A percentile compares a stretch with the other conserved stretches of the same genome.
phyloP scores from a whole-genome alignment of 495 filamentous ascomycete genomes.

The Polyplosphaeria fusca region DNA sequence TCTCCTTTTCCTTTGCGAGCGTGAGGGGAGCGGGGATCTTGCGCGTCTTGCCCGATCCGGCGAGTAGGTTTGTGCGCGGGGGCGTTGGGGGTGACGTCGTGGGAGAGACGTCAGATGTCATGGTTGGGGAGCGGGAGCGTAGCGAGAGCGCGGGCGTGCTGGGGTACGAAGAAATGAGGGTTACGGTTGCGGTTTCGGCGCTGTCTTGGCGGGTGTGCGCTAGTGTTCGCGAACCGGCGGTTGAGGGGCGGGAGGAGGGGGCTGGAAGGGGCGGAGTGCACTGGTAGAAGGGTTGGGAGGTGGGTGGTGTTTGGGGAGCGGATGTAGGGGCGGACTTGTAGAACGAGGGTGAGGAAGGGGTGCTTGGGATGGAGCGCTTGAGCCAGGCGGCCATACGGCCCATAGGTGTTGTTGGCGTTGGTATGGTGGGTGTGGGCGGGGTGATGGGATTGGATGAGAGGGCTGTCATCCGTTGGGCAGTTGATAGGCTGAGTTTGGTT shows the following conservation, averaged over 20 bases:
- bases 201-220: conserved; percentile 22
- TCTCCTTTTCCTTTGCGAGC: conserved; percentile 21
- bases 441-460: conserved; percentile 33
- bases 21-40: conserved; percentile 18
- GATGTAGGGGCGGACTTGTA: conserved; percentile 1
- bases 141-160: conserved; percentile 17
- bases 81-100: conserved; percentile 11
- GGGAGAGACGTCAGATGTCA: neutral
- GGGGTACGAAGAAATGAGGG: conserved; percentile 24
- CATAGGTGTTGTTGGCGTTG: conserved; percentile 29
- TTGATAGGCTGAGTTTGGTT: conserved; percentile 16
- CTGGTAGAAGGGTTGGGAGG: conserved; percentile 22
- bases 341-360: conserved; percentile 21
- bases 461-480: conserved; percentile 10
- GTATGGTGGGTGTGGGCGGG: conserved; percentile 24
- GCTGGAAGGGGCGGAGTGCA: conserved; percentile 8
- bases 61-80: conserved; percentile 12
- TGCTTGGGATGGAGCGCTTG: conserved; percentile 25
- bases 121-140: conserved; percentile 6
- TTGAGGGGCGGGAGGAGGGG: conserved; percentile 5
- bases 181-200: conserved; percentile 26
- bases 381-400: conserved; percentile 29
- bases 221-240: conserved; percentile 21
- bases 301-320: neutral
- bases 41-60: conserved; percentile 16